A percentile compares a stretch with the other conserved stretches of the same genome.
phyloP scores from a whole-genome alignment of 2,329 filamentous ascomycete species.

The Kalaharituber pfeilii region DNA sequence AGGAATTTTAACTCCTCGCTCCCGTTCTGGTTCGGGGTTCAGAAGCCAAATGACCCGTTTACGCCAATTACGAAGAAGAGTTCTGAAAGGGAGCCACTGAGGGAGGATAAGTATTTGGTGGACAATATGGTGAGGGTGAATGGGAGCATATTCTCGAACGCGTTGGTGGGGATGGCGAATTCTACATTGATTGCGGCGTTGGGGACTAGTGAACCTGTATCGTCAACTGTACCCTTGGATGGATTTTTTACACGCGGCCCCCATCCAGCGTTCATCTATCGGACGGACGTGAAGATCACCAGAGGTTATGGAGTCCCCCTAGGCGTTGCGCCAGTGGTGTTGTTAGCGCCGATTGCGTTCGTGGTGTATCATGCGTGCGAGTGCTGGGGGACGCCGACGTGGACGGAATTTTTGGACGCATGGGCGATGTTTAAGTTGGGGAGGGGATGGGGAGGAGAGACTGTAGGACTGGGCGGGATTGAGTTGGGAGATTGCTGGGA shows the following conservation, averaged over 20 bases:
- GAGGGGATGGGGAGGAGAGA: slow-evolving; percentile 8
- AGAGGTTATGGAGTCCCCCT: slow-evolving; percentile 8
- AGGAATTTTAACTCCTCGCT: slow-evolving; percentile 9
- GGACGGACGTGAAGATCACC: slow-evolving; percentile 10
- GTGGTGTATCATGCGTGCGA: slow-evolving; percentile 8
- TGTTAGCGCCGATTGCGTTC: slow-evolving; percentile 5
- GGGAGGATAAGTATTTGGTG: slow-evolving; percentile 2
- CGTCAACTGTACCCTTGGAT: too few species aligned
- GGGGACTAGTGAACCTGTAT: too few species aligned
- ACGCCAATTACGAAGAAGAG: background rate
- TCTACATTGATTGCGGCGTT: slow-evolving; percentile 11
- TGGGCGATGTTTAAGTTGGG: slow-evolving; percentile 14
- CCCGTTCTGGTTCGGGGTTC: slow-evolving; percentile 12
- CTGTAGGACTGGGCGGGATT: slow-evolving; percentile 5
- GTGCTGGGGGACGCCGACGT: slow-evolving; percentile 9
- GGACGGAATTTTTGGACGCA: slow-evolving; percentile 13
- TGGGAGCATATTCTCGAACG: slow-evolving; percentile 1
- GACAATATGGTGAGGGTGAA: slow-evolving; percentile 12
- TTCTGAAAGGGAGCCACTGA: background rate
- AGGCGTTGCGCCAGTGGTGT: slow-evolving; percentile 6
- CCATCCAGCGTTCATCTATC: slow-evolving; percentile 7
- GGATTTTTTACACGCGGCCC: background rate
- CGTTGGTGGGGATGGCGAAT: slow-evolving; percentile 11
- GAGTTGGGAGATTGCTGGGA: slow-evolving; percentile 10
- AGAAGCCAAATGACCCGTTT: slow-evolving; percentile 7